These are phyloP conservation scores for Conidiobolus incongruus DNA, from an alignment of 371 early-diverging fungal genomes.

Conservation along the genomic window DNA sequence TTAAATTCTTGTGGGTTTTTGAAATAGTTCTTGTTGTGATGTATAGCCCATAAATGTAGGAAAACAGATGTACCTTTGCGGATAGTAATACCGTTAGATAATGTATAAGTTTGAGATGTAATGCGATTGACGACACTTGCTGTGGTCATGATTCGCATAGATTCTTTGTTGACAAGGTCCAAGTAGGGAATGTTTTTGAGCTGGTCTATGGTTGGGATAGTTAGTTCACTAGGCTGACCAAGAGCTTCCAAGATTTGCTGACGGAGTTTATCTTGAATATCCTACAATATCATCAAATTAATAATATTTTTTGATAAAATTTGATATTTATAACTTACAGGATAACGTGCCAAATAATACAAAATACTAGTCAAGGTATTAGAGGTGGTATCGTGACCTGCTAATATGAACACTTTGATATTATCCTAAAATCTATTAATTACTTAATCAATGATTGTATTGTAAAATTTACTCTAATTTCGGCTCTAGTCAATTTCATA, in stretches of 20 bases:
- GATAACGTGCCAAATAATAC: constrained; percentile 9
- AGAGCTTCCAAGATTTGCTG: neutral
- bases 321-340: too few relatives aligned
- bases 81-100: neutral
- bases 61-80: neutral
- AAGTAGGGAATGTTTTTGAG: neutral
- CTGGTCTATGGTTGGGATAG: neutral
- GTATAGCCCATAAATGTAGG: neutral
- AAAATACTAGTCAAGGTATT: neutral
- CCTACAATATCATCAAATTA: neutral
- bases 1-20: neutral
- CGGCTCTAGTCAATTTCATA: too few relatives aligned
- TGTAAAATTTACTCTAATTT: too few relatives aligned
- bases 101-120: neutral
- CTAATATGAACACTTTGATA: too few relatives aligned
- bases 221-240: neutral
- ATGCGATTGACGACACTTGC: neutral
- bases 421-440: too few relatives aligned
- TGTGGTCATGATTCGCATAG: neutral
- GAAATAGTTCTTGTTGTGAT: neutral
- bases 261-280: constrained; percentile 1
- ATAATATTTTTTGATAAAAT: neutral
- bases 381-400: too few relatives aligned
- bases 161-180: constrained; percentile 1
- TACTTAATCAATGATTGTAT: too few relatives aligned